Evolutionary conservation across 75 land plant genomes (phyloP).

Genomic region (Pseudotsuga menziesii): DNA sequence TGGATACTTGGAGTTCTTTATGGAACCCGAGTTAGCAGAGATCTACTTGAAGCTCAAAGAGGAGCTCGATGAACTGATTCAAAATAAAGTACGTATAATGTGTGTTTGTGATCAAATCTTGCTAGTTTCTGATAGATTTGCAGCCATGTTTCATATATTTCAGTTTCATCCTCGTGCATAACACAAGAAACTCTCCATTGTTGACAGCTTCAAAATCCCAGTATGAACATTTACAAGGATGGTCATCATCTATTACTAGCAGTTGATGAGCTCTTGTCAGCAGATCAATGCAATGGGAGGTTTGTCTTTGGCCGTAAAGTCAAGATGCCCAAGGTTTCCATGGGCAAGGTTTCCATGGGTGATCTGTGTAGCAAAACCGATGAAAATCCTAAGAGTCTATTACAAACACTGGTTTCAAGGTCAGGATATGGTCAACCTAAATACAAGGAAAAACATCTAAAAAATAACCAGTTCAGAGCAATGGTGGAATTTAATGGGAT

Average conservation of each 20-base stretch:
- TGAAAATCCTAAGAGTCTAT: slow-evolving; percentile 60
- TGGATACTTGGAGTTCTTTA: slow-evolving; percentile 92
- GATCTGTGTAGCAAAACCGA: slow-evolving; percentile 20
- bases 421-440: slow-evolving; percentile 69
- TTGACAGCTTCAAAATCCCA: slow-evolving; percentile 62
- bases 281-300: slow-evolving; percentile 71
- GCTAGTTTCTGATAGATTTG: neutral
- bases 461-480: slow-evolving; percentile 56
- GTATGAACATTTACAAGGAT: slow-evolving; percentile 37
- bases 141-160: neutral
- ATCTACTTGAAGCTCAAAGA: slow-evolving; percentile 46
- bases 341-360: neutral
- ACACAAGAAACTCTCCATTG: neutral
- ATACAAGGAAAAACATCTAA: slow-evolving; percentile 58
- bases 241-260: slow-evolving; percentile 62
- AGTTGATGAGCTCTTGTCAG: slow-evolving; percentile 59
- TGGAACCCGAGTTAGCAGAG: slow-evolving; percentile 65
- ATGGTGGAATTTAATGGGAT: slow-evolving; percentile 68
- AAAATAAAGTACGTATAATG: slow-evolving; percentile 48
- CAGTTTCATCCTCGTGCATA: neutral
- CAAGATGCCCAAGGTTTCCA: slow-evolving; percentile 10
- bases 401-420: slow-evolving; percentile 59
- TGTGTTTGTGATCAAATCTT: neutral
- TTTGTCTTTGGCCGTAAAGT: slow-evolving; percentile 71
- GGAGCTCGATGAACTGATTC: slow-evolving; percentile 81